A percentile compares a stretch with the other conserved stretches of the same genome.
These are phyloP conservation scores for Diaporthe ampelina DNA, from an alignment of 2,329 filamentous ascomycete genomes.

Conservation along the genomic window DNA sequence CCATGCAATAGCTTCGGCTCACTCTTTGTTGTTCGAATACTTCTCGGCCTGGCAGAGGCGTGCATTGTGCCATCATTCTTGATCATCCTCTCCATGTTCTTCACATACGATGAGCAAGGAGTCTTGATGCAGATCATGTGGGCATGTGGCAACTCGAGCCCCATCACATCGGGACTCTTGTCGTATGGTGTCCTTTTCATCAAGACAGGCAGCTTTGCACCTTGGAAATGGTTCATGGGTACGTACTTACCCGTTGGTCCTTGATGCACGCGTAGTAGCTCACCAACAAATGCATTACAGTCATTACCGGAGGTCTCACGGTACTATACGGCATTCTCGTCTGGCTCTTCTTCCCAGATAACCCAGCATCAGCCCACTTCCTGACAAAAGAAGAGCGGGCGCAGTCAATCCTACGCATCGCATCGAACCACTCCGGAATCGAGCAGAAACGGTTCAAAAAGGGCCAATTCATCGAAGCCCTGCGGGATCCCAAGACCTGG, in stretches of 20 bases:
- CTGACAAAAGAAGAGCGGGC: conserved; percentile 51
- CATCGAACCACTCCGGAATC: conserved; percentile 54
- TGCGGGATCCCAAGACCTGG: conserved; percentile 38
- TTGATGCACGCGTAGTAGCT: too few relatives aligned
- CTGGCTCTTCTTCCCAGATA: conserved; percentile 39
- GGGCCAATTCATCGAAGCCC: conserved; percentile 46
- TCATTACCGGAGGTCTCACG: conserved; percentile 42
- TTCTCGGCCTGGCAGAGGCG: conserved; percentile 48
- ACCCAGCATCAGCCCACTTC: conserved; percentile 47
- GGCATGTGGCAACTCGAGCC: conserved; percentile 53
- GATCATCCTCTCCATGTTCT: conserved; percentile 52
- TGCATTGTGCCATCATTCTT: conserved; percentile 45
- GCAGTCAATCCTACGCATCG: conserved; percentile 52
- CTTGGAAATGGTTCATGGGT: conserved; percentile 58
- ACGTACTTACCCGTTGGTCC: neutral
- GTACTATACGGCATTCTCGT: conserved; percentile 43
- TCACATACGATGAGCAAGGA: conserved; percentile 53
- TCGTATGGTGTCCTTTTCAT: conserved; percentile 52
- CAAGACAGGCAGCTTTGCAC: conserved; percentile 51
- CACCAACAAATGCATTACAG: conserved; percentile 13
- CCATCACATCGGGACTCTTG: conserved; percentile 50
- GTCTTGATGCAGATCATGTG: conserved; percentile 55
- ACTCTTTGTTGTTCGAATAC: conserved; percentile 48
- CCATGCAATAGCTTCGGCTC: conserved; percentile 46
- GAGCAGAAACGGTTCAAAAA: conserved; percentile 53